A percentile compares a stretch with the other conserved stretches of the same genome.
phyloP scores from a whole-genome alignment of 495 filamentous ascomycete species.

The Penicillium egyptiacum region DNA sequence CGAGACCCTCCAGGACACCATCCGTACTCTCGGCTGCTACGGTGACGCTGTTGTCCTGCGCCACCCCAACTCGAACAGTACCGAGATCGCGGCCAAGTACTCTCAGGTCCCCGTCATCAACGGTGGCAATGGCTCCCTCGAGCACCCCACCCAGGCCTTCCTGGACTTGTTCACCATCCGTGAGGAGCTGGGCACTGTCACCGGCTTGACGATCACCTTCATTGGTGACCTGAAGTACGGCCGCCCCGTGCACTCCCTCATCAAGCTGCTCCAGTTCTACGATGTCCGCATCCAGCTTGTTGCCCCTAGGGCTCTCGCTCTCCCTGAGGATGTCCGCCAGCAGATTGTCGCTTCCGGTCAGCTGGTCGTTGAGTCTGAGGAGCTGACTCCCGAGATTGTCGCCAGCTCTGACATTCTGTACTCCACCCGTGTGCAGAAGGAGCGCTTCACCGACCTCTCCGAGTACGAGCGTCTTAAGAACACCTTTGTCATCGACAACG shows the following conservation, averaged over 20 bases:
- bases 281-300: constrained; percentile 91
- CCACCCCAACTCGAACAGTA: constrained; percentile 78
- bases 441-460: constrained; percentile 76
- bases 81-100: constrained; percentile 77
- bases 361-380: constrained; percentile 67
- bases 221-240: constrained; percentile 90
- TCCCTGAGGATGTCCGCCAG: constrained; percentile 72
- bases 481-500: constrained; percentile 82
- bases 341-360: constrained; percentile 70
- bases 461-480: constrained; percentile 87
- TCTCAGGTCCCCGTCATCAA: constrained; percentile 92
- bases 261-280: constrained; percentile 92
- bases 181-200: constrained; percentile 93
- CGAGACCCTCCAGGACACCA: constrained; percentile 87
- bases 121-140: constrained; percentile 89
- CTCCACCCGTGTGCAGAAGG: constrained; percentile 94
- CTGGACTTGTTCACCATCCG: constrained; percentile 98
- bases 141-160: constrained; percentile 98
- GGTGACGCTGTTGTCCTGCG: constrained; percentile 91
- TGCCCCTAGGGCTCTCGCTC: constrained; percentile 71
- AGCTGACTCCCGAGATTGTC: constrained; percentile 81
- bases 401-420: constrained; percentile 86
- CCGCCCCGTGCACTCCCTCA: constrained; percentile 89
- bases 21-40: constrained; percentile 91
- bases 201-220: constrained; percentile 93